phyloP scores from a whole-genome alignment of 78 protist genomes.

The Diacronema lutheri region DNA sequence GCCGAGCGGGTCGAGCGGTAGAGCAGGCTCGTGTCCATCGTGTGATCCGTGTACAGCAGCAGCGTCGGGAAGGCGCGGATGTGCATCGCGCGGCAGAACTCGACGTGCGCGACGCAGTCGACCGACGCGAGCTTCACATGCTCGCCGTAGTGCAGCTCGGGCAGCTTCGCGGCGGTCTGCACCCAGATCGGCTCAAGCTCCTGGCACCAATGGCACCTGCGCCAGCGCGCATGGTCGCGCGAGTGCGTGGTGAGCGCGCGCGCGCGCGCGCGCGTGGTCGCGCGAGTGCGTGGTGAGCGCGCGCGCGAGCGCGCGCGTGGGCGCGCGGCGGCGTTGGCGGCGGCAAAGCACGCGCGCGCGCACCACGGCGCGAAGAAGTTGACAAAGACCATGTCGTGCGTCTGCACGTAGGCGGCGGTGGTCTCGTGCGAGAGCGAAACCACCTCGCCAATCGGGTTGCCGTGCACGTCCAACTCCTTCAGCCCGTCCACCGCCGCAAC shows the following conservation, averaged over 20 bases:
- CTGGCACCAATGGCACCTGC: no score
- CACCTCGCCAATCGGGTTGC: no score
- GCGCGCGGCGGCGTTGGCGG: no score
- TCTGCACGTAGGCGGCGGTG: background rate
- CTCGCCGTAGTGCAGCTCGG: background rate
- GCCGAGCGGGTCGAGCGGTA: background rate
- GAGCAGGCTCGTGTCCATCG: no score
- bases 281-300: no score
- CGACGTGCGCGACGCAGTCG: constrained; percentile 6
- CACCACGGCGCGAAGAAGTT: constrained; percentile 27
- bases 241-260: no score
- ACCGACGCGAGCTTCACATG: background rate
- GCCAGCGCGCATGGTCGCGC: no score
- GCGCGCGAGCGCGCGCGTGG: no score
- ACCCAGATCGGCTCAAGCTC: constrained; percentile 4
- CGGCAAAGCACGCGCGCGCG: no score
- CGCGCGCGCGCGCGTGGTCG: no score
- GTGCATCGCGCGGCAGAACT: background rate
- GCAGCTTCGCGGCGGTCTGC: background rate
- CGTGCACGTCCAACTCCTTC: background rate
- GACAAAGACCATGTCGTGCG: constrained; percentile 6
- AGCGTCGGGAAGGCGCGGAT: constrained; percentile 27
- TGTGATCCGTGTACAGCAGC: background rate
- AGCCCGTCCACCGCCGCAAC: background rate
- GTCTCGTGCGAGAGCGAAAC: background rate